Evolutionary conservation across 441 rosid species (phyloP), one percentile per base, ranked within the genome.

Genomic region (Mallotus japonicus): DNA sequence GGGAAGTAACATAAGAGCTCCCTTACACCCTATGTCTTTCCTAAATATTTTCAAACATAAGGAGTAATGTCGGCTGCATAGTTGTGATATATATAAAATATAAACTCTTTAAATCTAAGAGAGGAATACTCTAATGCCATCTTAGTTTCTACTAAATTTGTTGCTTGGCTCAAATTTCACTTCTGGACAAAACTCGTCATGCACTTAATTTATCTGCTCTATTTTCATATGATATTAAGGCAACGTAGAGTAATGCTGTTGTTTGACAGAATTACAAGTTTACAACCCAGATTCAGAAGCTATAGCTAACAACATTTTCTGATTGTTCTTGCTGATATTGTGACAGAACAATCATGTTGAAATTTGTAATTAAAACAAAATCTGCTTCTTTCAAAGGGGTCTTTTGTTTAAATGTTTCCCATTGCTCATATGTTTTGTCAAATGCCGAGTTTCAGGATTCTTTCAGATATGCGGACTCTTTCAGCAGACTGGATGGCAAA

Each of bases 401-500:
- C 7, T 22, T 65, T 16, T 14, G 15, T 34, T 61, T 40, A n/a
- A 49, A 68, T 19, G 40, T 10, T 64, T 62, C 22, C 10, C 1
- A 65, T 65, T 59, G 42, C 82, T 76, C 69, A 70, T 66, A 54
- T 73, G 17, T 62, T 72, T 49, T 68, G 53, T 78, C 56, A 6
- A 51, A 73, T 69, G 76, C 74, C 72, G 69, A 56, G 73, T 84
- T 84, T 82, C 91, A 93, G 99, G 97, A 93, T 96, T 81, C 97
- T 96, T 76, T 96, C 98, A 66, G 99, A 96, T 84, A 93, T 96
- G 99, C 88, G 99, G 83, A 96, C 99, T 69, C 98, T 96, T 81
- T 93, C 99, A 59, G 99, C 99, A 54, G 99, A 96, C 83, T 96
- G 99, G 99, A 93, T 96, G 99, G 98, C 99, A 80, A 96, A 93